Evolutionary conservation across 352 stramenopile genomes (phyloP).

Genomic region (Thraustochytrium striatum): DNA sequence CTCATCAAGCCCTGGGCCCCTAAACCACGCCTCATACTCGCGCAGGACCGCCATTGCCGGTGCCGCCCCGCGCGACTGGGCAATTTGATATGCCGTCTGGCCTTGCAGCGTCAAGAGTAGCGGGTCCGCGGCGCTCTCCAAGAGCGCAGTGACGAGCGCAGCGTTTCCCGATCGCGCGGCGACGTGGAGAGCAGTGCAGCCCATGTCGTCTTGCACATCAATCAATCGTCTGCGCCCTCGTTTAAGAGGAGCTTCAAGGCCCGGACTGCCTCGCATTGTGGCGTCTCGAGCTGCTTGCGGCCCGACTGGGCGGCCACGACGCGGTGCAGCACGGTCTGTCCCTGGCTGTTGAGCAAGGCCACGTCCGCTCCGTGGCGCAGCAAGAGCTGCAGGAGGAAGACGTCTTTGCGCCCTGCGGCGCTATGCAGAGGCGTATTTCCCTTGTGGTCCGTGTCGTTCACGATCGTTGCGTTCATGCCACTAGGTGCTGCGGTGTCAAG

Average conservation of each 20-base stretch:
- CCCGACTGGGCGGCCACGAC: constrained; percentile 18
- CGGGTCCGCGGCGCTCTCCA: constrained; percentile 57
- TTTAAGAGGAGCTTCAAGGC: constrained; percentile 55
- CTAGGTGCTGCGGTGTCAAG: constrained; percentile 54
- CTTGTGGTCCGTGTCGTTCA: constrained; percentile 56
- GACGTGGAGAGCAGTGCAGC: constrained; percentile 55
- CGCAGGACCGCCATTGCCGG: constrained; percentile 8
- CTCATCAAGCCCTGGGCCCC: not conserved
- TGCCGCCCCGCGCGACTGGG: constrained; percentile 17
- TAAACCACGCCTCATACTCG: constrained; percentile 49
- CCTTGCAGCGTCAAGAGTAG: constrained; percentile 16
- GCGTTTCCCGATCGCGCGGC: constrained; percentile 52
- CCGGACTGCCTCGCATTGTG: not conserved
- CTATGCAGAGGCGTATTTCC: constrained; percentile 54
- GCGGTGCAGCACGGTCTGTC: constrained; percentile 44
- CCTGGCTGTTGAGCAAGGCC: constrained; percentile 27
- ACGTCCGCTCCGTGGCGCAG: constrained; percentile 51
- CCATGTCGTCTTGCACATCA: constrained; percentile 53
- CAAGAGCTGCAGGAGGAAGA: constrained; percentile 36
- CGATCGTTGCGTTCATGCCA: constrained; percentile 55
- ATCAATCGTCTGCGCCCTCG: constrained; percentile 53
- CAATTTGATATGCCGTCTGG: constrained; percentile 49
- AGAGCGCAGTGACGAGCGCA: constrained; percentile 54
- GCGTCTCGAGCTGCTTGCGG: constrained; percentile 7
- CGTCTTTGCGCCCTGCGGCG: constrained; percentile 46